A percentile compares a stretch with the other conserved stretches of the same genome.
Conservation (phyloP, 2,329 filamentous ascomycete species). For the Fusarium nodosum region DNA sequence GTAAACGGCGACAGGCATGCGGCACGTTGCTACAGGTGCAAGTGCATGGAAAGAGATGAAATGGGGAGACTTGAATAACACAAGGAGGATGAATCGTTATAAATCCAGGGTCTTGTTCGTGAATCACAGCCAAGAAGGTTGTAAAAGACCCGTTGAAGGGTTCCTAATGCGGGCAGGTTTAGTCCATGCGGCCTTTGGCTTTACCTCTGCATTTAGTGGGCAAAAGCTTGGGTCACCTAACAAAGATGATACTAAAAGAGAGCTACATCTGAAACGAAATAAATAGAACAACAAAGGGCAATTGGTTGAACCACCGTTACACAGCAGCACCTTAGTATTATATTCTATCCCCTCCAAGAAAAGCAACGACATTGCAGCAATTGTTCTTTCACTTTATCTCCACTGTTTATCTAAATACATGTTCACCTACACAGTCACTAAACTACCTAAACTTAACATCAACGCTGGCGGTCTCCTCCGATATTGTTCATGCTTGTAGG, state of each 20-base stretch:
- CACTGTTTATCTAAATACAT: constrained; percentile 18
- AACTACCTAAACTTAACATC: neutral
- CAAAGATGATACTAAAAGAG: constrained; percentile 26
- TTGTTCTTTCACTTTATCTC: neutral
- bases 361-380: neutral
- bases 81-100: constrained; percentile 4
- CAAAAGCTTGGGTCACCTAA: constrained; percentile 24
- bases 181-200: constrained; percentile 3
- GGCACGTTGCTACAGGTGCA: constrained; percentile 16
- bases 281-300: constrained; percentile 5
- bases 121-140: constrained; percentile 20
- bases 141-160: neutral
- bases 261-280: constrained; percentile 4
- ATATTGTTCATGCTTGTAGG: constrained; percentile 15
- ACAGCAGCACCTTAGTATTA: neutral
- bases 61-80: constrained; percentile 5
- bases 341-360: neutral
- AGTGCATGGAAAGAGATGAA: constrained; percentile 16
- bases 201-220: neutral
- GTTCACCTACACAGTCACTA: neutral
- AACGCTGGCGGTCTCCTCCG: constrained; percentile 41
- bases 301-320: neutral
- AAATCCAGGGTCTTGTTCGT: constrained; percentile 4
- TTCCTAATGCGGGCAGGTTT: neutral
- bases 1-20: constrained; percentile 17